Percentiles rank a stretch among this genome's conserved stretches.
Conservation (phyloP, 805 yeast genomes). For the Candida xyloterini region DNA sequence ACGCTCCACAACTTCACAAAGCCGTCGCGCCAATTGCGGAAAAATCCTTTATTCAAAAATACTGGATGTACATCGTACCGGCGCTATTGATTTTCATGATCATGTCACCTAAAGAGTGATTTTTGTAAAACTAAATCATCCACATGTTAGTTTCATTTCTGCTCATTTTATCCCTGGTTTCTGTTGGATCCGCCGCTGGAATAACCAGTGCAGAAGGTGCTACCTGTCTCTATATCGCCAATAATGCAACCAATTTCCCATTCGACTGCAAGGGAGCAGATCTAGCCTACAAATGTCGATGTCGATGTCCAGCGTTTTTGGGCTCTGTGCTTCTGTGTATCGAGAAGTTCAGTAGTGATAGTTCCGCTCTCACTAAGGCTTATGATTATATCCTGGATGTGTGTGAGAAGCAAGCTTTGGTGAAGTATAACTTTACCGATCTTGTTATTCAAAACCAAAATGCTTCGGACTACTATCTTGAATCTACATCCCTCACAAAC, state of each 20-base stretch:
- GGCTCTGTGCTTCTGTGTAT: slow-evolving; percentile 38
- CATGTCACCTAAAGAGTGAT: slow-evolving; percentile 17
- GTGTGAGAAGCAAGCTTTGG: slow-evolving; percentile 33
- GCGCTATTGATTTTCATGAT: slow-evolving; percentile 41
- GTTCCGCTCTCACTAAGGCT: slow-evolving; percentile 29
- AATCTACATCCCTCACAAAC: slow-evolving; percentile 12
- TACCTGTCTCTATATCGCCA: slow-evolving; percentile 35
- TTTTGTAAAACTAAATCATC: neutral
- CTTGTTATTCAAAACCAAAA: slow-evolving; percentile 29
- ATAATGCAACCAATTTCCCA: slow-evolving; percentile 32
- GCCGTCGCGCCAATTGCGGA: slow-evolving; percentile 17
- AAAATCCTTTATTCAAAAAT: slow-evolving; percentile 52
- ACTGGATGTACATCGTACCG: slow-evolving; percentile 62
- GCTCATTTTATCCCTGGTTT: neutral
- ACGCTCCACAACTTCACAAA: slow-evolving; percentile 8
- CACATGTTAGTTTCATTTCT: neutral
- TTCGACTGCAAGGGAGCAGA: slow-evolving; percentile 35
- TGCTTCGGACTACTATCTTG: slow-evolving; percentile 25
- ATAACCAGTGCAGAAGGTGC: slow-evolving; percentile 36
- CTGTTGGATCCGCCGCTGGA: slow-evolving; percentile 26
- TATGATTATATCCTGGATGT: slow-evolving; percentile 33
- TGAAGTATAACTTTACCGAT: slow-evolving; percentile 27
- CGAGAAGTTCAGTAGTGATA: slow-evolving; percentile 29
- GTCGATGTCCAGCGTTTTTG: slow-evolving; percentile 33
- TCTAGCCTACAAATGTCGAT: slow-evolving; percentile 35